Evolutionary conservation across 169 alveolate genomes (phyloP), one percentile per base, ranked within the genome.

Genomic region (Cryptosporidium tyzzeri): DNA sequence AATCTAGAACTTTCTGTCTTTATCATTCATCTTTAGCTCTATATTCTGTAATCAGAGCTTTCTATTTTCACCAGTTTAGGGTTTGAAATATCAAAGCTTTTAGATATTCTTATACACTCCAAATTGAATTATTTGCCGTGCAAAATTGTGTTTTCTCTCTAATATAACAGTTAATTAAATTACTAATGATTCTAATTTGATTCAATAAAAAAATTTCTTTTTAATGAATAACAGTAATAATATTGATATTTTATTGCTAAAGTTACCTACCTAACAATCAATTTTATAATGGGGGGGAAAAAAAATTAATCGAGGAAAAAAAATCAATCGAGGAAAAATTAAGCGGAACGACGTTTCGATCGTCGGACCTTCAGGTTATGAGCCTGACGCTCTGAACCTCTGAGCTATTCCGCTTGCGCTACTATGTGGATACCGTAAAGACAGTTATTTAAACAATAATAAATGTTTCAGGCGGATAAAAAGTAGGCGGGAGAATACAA

Each of bases 361-460:
- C 89, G 89, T 80, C 89, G 89, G 89, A 80, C 89, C 89, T 80
- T 80, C 89, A 80, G 89, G 89, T 80, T 80, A 80, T 80, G 89
- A 80, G 89, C 89, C 89, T 80, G 89, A 80, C 89, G 89, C 89
- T 80, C 89, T 80, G 89, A 53, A 80, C 89, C 89, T 80, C 89
- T 80, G 89, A 80, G 89, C 89, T 80, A 80, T 80, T 80, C 89
- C 89, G 89, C 89, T 80, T 10, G 21, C 39, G 1, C 59, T 37
- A 39, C 21, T 8, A 0, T 0, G 18, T 0, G 14, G 65, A 6
- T 33, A 45, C 53, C 21, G 0, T 0, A 65, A 31, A 10, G 12
- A 65, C 31, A 65, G 23, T 37, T 33, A 65, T 31, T 65, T 21
- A 37, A 37, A 65, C 6, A 62, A 62, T n/a, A 26, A 26, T 12